Percentiles rank a stretch among this genome's conserved stretches.
Conservation (phyloP, 371 early-diverging fungal genomes). For the Rhizopus arrhizus region DNA sequence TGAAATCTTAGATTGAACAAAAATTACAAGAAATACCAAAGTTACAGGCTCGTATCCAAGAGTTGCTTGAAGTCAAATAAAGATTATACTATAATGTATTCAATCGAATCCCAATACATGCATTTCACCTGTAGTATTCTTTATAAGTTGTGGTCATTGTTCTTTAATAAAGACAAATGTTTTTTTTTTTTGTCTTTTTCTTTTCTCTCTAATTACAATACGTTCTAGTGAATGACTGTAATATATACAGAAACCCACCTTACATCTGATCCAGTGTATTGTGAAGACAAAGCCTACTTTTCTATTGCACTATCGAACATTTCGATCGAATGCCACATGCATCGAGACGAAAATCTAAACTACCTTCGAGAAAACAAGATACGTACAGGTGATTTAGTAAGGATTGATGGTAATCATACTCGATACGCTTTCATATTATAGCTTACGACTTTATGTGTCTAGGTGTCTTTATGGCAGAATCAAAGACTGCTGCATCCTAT, state of each 20-base stretch:
- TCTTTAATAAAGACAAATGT: neutral
- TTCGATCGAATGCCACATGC: conserved; percentile 10
- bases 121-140: no score
- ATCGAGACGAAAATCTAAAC: conserved; percentile 14
- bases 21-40: conserved; percentile 74
- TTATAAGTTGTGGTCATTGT: neutral
- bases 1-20: conserved; percentile 59
- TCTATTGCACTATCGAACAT: conserved; percentile 12
- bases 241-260: conserved; percentile 23
- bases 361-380: conserved; percentile 7
- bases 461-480: conserved; percentile 13
- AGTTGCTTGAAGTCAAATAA: conserved; percentile 42
- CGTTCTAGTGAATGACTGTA: conserved; percentile 22
- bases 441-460: no score
- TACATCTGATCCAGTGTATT: conserved; percentile 16
- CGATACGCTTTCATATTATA: neutral
- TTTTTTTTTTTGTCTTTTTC: neutral
- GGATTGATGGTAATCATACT: conserved; percentile 5
- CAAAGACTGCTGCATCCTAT: neutral
- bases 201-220: neutral
- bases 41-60: conserved; percentile 69
- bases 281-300: conserved; percentile 8
- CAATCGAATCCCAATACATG: no score
- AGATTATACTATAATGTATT: neutral
- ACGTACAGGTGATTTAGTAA: conserved; percentile 16